phyloP scores from a whole-genome alignment of 2,329 filamentous ascomycete genomes.

The Parastagonospora nodorum region DNA sequence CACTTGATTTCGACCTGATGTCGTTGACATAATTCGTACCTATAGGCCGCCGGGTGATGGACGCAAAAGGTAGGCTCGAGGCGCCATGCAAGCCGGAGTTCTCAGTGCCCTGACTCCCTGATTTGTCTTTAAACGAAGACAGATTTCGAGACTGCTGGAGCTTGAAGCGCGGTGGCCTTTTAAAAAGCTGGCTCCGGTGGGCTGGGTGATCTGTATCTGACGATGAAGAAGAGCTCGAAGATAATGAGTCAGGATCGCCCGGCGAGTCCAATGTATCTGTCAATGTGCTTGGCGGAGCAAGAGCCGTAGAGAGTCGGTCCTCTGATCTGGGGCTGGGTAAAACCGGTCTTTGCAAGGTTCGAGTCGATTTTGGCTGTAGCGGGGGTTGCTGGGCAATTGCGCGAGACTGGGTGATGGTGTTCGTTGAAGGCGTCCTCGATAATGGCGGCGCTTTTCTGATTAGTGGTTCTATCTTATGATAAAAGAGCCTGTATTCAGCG shows the following conservation, averaged over 20 bases:
- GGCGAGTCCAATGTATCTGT: constrained; percentile 26
- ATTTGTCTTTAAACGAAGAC: constrained; percentile 29
- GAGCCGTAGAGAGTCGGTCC: constrained; percentile 7
- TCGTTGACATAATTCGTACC: constrained; percentile 15
- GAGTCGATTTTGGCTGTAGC: constrained; percentile 31
- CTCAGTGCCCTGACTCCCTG: constrained; percentile 47
- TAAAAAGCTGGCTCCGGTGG: constrained; percentile 52
- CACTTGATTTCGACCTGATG: constrained; percentile 3
- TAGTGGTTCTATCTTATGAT: not conserved
- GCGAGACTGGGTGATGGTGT: constrained; percentile 52
- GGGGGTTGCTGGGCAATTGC: constrained; percentile 29
- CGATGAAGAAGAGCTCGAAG: constrained; percentile 39
- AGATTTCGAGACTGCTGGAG: constrained; percentile 36
- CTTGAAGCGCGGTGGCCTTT: constrained; percentile 46
- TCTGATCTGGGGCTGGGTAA: constrained; percentile 23
- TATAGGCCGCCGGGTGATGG: constrained; percentile 14
- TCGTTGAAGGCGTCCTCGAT: constrained; percentile 55
- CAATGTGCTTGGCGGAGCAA: constrained; percentile 9
- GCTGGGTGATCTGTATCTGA: constrained; percentile 45
- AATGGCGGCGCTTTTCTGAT: constrained; percentile 33
- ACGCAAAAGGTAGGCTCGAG: constrained; percentile 52
- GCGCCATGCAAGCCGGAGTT: constrained; percentile 60
- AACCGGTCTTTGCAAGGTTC: constrained; percentile 29
- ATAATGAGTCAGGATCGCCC: constrained; percentile 29
- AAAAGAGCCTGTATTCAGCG: not conserved